Base-by-base conservation (phyloP, 2,329 filamentous ascomycete genomes). In the Fusarium floridanum region DNA sequence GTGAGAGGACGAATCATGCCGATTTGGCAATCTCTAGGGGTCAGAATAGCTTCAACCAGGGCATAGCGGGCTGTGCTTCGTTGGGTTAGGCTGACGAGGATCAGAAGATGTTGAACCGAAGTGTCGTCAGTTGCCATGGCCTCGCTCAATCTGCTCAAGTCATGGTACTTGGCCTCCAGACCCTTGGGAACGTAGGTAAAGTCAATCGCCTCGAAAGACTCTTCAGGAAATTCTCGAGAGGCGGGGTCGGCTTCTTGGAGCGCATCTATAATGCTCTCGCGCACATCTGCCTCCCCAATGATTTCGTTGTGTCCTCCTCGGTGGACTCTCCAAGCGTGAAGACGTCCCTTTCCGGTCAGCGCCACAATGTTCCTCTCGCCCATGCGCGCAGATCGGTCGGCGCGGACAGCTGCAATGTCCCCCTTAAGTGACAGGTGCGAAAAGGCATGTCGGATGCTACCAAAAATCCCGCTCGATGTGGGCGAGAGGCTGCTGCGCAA, bases 321-420 rank as follows among this genome's bases (percentile, higher is more conserved):
- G 79, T 96, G 95, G 50, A 98, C 88, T 79, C 93, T 94, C 97
- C 97, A 99, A 9, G 92, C 89, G 77, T 97, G 93, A 29, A 99
- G 85, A 67, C 92, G 89, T 32, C 94, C 96, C 77, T 92, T 92
- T 64, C 91, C 89, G 2, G 95, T 97, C 16, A 92, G 91, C 41
- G 95, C 91, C 56, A 98, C 89, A 37, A 98, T 88, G 76, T 95
- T 94, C 80, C 95, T 92, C 82, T 98, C 95, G 27, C 95, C 95
- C 73, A 95, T 91, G 67, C 91, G 90, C 41, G 88, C 87, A 11
- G 92, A 91, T 62, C 90, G 88, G 50, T 94, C 94, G 29, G 95
- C 91, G 76, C 92, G 91, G 41, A 97, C 92, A 34, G 95, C 94
- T 53, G 92, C 93, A 74, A 98, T 90, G 67, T 97, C 93, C 76